phyloP scores from a whole-genome alignment of 768 basidiomycete genomes.

The Lentinula lateritia region DNA sequence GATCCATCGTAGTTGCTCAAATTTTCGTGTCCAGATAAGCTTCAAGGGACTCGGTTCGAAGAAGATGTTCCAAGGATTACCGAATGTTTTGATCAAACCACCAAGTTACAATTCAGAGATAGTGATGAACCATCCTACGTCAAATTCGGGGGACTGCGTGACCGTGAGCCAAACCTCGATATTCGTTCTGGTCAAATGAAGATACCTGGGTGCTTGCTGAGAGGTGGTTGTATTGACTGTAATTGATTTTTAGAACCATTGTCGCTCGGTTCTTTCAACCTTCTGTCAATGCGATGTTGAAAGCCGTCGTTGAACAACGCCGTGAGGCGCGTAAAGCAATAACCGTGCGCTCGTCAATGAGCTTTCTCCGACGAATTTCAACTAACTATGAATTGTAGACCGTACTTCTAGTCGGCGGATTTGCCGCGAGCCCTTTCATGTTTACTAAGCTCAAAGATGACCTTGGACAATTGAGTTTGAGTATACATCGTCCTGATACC shows the following conservation, averaged over 20 bases:
- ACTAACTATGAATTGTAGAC: constrained; percentile 15
- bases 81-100: constrained; percentile 30
- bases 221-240: background rate
- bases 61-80: constrained; percentile 31
- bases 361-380: background rate
- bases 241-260: constrained; percentile 5
- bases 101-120: constrained; percentile 39
- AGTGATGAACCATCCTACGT: constrained; percentile 31
- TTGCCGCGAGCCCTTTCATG: constrained; percentile 46
- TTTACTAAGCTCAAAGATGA: constrained; percentile 32
- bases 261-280: constrained; percentile 39
- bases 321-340: constrained; percentile 23
- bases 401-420: constrained; percentile 48
- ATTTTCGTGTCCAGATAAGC: constrained; percentile 8
- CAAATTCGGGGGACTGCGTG: constrained; percentile 34
- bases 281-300: constrained; percentile 30
- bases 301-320: constrained; percentile 27
- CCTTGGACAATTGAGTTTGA: constrained; percentile 27
- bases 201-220: constrained; percentile 25
- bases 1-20: no score
- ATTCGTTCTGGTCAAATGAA: constrained; percentile 34
- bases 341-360: constrained; percentile 18
- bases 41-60: background rate
- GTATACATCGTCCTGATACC: constrained; percentile 36
- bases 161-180: constrained; percentile 30